A percentile compares a stretch with the other conserved stretches of the same genome.
These are phyloP conservation scores for Pyrrhoderma noxium DNA, from an alignment of 1,284 basidiomycete species.

Conservation along the genomic window DNA sequence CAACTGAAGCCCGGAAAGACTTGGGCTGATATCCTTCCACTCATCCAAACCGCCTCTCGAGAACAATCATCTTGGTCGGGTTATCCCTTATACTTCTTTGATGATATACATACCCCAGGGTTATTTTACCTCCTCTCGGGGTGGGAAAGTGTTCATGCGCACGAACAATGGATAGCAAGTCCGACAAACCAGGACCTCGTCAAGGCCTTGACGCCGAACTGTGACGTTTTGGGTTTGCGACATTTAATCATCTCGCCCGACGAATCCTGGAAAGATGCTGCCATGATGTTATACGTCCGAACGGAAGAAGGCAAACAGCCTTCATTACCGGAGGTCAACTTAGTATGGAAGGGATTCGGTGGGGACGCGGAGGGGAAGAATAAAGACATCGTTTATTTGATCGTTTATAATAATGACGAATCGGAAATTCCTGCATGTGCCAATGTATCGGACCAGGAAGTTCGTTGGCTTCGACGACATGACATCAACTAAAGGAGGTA, in stretches of 20 bases:
- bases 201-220: constrained; percentile 24
- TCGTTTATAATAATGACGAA: neutral
- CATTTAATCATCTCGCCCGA: constrained; percentile 32
- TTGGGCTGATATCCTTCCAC: constrained; percentile 19
- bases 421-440: neutral
- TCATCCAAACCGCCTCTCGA: constrained; percentile 22
- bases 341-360: constrained; percentile 3
- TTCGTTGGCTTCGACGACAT: neutral
- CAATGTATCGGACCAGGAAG: neutral
- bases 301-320: neutral
- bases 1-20: constrained; percentile 19
- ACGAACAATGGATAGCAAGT: constrained; percentile 37
- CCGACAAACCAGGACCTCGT: constrained; percentile 35
- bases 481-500: neutral
- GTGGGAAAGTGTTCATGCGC: constrained; percentile 36
- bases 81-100: constrained; percentile 34
- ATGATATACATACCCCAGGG: constrained; percentile 21
- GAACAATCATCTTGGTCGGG: constrained; percentile 35
- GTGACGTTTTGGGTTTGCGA: constrained; percentile 31
- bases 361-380: constrained; percentile 2
- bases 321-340: neutral
- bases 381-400: neutral
- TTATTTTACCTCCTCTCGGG: constrained; percentile 37
- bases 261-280: constrained; percentile 17
- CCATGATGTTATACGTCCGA: constrained; percentile 12